phyloP scores from a whole-genome alignment of 768 basidiomycete species.

The Mycena galericulata region DNA sequence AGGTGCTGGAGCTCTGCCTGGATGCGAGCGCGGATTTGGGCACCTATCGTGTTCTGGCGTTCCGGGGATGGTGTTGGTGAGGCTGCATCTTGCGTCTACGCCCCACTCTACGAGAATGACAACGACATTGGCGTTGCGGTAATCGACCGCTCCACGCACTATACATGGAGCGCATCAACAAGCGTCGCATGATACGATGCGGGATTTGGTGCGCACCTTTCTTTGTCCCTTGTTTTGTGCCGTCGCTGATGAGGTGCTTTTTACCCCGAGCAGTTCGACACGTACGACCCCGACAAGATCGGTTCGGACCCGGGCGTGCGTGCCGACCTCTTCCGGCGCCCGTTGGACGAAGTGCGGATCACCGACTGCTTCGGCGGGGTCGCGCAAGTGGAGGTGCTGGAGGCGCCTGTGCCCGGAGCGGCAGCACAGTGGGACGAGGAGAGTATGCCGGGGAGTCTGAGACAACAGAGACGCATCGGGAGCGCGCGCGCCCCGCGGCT shows the following conservation, averaged over 20 bases:
- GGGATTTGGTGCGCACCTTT: constrained; percentile 84
- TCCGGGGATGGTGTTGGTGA: constrained; percentile 71
- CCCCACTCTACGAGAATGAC: constrained; percentile 95
- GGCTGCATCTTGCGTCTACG: too few relatives aligned
- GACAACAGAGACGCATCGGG: too few relatives aligned
- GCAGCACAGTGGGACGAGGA: too few relatives aligned
- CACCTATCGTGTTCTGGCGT: constrained; percentile 81
- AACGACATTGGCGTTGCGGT: constrained; percentile 95
- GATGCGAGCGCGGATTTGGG: constrained; percentile 79
- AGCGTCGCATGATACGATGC: constrained; percentile 83
- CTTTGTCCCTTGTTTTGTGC: background rate
- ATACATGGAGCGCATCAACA: constrained; percentile 94
- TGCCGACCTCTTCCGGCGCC: constrained; percentile 80
- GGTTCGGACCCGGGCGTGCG: constrained; percentile 92
- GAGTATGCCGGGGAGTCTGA: too few relatives aligned
- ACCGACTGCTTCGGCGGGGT: constrained; percentile 95
- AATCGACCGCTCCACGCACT: constrained; percentile 95
- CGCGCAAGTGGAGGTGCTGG: constrained; percentile 82
- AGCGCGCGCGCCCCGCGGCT: too few relatives aligned
- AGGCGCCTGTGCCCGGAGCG: too few relatives aligned
- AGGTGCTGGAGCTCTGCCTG: constrained; percentile 74
- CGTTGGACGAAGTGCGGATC: constrained; percentile 68
- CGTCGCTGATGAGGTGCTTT: background rate
- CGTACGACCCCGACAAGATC: constrained; percentile 80
- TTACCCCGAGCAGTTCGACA: constrained; percentile 72